phyloP scores from a whole-genome alignment of 352 stramenopile species.

The Aphanomyces stellatus region DNA sequence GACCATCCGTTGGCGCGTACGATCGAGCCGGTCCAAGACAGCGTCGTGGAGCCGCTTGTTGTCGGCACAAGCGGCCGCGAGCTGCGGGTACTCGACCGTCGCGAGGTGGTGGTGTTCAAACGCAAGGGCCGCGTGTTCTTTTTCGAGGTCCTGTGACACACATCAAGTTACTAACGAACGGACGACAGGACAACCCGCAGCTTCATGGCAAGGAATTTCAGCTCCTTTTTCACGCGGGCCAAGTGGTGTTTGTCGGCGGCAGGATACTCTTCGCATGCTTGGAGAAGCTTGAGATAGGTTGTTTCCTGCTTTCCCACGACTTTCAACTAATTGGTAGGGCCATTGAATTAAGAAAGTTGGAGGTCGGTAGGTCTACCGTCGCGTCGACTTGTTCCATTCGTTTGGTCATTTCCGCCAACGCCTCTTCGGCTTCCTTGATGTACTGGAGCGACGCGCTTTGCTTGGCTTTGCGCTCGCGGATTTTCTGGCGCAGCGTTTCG shows the following conservation, averaged over 20 bases:
- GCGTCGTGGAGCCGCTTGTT: slow-evolving; percentile 56
- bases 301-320: slow-evolving; percentile 43
- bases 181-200: too few relatives aligned
- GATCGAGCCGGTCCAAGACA: slow-evolving; percentile 59
- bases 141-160: slow-evolving; percentile 37
- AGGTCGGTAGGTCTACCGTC: slow-evolving; percentile 33
- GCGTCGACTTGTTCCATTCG: slow-evolving; percentile 60
- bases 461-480: slow-evolving; percentile 43
- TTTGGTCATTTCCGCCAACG: slow-evolving; percentile 60
- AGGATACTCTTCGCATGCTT: slow-evolving; percentile 52
- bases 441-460: slow-evolving; percentile 66
- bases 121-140: slow-evolving; percentile 56
- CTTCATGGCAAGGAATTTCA: slow-evolving; percentile 59
- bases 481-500: slow-evolving; percentile 48
- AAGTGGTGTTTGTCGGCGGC: slow-evolving; percentile 51
- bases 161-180: too few relatives aligned
- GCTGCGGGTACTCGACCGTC: slow-evolving; percentile 40
- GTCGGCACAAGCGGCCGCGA: slow-evolving; percentile 41
- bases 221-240: slow-evolving; percentile 53
- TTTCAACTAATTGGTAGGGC: slow-evolving; percentile 4
- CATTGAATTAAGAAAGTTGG: slow-evolving; percentile 26
- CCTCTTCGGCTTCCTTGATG: slow-evolving; percentile 66
- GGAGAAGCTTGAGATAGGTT: slow-evolving; percentile 55
- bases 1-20: slow-evolving; percentile 45
- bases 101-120: slow-evolving; percentile 55